Percentiles rank a stretch among this genome's conserved stretches.
Evolutionary conservation across 345 rosid species (phyloP).

Genomic region (Citrus trifoliata): DNA sequence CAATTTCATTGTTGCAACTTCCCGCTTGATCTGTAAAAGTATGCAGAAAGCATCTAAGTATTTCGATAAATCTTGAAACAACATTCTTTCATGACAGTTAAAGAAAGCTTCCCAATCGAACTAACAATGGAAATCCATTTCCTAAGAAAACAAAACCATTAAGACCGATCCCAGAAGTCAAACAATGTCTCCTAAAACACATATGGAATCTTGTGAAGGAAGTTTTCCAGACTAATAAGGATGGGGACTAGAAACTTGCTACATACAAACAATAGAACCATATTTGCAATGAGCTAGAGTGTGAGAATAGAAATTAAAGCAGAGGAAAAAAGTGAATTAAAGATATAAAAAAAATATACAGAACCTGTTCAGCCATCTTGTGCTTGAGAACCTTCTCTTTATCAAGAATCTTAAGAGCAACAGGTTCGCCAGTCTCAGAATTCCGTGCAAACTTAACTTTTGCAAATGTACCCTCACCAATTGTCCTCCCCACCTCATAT

Average conservation of each 20-base stretch:
- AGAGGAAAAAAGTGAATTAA: not conserved
- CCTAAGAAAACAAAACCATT: not conserved
- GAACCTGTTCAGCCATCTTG: constrained; percentile 97
- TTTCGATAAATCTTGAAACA: not conserved
- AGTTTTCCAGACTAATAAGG: not conserved
- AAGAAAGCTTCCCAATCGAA: not conserved
- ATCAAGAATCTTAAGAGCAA: constrained; percentile 94
- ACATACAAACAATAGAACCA: not conserved
- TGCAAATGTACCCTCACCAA: constrained; percentile 97
- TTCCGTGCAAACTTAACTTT: constrained; percentile 95
- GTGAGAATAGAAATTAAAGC: not conserved
- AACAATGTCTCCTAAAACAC: not conserved
- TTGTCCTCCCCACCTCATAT: constrained; percentile 93
- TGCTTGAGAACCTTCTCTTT: constrained; percentile 94
- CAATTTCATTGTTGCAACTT: constrained; percentile 89
- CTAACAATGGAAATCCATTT: not conserved
- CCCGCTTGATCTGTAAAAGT: constrained; percentile 73
- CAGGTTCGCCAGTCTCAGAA: constrained; percentile 77
- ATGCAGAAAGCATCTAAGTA: constrained; percentile 17
- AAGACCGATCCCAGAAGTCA: not conserved
- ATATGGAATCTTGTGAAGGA: not conserved
- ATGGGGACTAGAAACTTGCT: not conserved
- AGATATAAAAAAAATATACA: not conserved
- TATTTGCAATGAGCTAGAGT: not conserved
- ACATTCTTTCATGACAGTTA: not conserved